Percentiles rank a stretch among this genome's conserved stretches.
These are phyloP conservation scores for Brettanomyces nanus DNA, from an alignment of 805 yeast species.

Conservation along the genomic window DNA sequence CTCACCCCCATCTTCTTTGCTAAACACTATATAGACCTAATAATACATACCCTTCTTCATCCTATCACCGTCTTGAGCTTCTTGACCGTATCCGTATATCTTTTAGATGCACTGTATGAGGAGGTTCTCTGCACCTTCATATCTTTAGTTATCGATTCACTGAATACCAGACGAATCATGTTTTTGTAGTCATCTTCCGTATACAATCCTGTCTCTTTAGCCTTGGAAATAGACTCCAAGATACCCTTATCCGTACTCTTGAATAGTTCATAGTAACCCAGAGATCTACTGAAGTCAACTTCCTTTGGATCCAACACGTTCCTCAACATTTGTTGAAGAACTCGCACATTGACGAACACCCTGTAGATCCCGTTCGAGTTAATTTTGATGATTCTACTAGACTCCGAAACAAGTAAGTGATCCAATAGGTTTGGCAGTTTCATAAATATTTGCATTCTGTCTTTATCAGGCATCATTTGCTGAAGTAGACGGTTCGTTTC, in stretches of 20 bases:
- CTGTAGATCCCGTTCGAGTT: constrained; percentile 54
- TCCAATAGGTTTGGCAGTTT: constrained; percentile 39
- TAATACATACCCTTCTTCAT: too few species aligned
- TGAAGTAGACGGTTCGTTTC: constrained; percentile 35
- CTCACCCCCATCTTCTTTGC: too few species aligned
- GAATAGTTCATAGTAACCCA: constrained; percentile 49
- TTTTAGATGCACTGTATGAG: constrained; percentile 18
- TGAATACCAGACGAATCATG: constrained; percentile 44
- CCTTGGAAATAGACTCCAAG: constrained; percentile 28
- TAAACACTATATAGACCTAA: too few species aligned
- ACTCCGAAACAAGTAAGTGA: constrained; percentile 32
- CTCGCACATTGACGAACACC: constrained; percentile 51
- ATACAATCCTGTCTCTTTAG: constrained; percentile 14
- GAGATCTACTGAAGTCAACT: constrained; percentile 45
- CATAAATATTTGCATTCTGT: constrained; percentile 27
- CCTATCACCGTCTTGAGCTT: constrained; percentile 12
- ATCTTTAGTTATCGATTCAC: constrained; percentile 25
- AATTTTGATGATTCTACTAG: constrained; percentile 39
- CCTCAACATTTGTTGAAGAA: constrained; percentile 62
- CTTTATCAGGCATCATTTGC: constrained; percentile 20
- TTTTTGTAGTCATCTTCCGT: constrained; percentile 39
- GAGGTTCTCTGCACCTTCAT: constrained; percentile 13
- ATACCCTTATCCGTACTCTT: constrained; percentile 40
- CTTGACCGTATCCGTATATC: constrained; percentile 18
- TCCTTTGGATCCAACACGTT: constrained; percentile 46